These are phyloP conservation scores for Deinandra increscens DNA, from an alignment of 129 eudicot genomes.

Conservation along the genomic window DNA sequence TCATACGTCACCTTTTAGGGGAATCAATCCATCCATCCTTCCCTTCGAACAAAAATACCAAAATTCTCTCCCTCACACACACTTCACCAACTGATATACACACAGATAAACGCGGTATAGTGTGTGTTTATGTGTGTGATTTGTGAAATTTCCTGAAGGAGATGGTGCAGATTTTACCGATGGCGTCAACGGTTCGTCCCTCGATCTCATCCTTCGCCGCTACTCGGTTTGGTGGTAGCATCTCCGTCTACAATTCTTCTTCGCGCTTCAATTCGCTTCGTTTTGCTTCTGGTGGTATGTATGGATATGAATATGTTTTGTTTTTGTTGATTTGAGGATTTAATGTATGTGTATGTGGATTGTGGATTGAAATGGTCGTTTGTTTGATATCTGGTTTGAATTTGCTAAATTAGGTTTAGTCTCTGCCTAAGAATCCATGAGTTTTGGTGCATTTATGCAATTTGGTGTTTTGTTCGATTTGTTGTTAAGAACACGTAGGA, in stretches of 20 bases:
- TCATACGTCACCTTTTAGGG: conserved; percentile 23
- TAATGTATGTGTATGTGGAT: conserved; percentile 13
- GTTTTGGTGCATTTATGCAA: not conserved
- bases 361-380: not conserved
- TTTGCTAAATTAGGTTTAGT: conserved; percentile 14
- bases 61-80: conserved; percentile 3
- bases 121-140: conserved; percentile 16
- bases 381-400: conserved; percentile 1
- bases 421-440: not conserved
- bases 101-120: conserved; percentile 3
- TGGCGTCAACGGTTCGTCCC: conserved; percentile 78
- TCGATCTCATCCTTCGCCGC: conserved; percentile 45
- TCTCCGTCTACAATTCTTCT: conserved; percentile 25
- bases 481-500: conserved; percentile 5
- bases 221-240: conserved; percentile 32
- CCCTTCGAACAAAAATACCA: conserved; percentile 12
- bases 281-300: conserved; percentile 51
- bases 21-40: conserved; percentile 29
- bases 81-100: conserved; percentile 7
- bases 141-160: conserved; percentile 40
- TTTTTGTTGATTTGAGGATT: not conserved
- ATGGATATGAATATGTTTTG: not conserved
- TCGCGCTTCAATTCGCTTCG: conserved; percentile 41
- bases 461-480: not conserved
- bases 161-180: conserved; percentile 77